A percentile compares a stretch with the other conserved stretches of the same genome.
Evolutionary conservation across 495 filamentous ascomycete species (phyloP).

Genomic region (Neurospora sp.): DNA sequence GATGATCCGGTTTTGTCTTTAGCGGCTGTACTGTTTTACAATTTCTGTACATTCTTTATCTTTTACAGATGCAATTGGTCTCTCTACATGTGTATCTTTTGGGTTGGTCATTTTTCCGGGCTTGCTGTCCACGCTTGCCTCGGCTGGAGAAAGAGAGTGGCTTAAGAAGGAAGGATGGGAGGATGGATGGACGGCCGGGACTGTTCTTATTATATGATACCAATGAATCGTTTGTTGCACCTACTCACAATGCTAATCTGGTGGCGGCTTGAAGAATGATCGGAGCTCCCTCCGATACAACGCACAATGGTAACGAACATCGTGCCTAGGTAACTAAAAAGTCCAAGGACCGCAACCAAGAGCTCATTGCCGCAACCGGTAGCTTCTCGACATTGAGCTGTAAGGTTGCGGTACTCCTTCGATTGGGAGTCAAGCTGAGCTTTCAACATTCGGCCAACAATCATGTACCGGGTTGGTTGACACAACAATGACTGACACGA

Average conservation of each 20-base stretch:
- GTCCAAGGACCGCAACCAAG: neutral
- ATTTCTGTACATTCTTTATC: neutral
- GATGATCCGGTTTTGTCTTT: neutral
- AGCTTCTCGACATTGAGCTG: neutral
- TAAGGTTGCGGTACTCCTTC: neutral
- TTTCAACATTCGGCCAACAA: neutral
- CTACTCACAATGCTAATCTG: neutral
- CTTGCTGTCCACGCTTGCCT: neutral
- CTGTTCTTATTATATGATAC: neutral
- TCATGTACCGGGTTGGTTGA: neutral
- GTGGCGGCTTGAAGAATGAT: neutral
- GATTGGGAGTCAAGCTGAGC: neutral
- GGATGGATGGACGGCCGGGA: neutral
- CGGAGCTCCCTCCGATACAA: neutral
- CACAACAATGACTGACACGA: neutral
- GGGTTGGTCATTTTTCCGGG: neutral
- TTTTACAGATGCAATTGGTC: neutral
- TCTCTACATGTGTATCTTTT: neutral
- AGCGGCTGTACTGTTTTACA: neutral
- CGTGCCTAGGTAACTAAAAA: neutral
- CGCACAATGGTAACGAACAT: neutral
- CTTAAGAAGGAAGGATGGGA: neutral
- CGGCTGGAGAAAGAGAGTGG: neutral
- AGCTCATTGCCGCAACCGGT: neutral
- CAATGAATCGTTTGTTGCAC: neutral